phyloP scores from a whole-genome alignment of 768 basidiomycete genomes.

The Porpolomopsis calyptriformis region DNA sequence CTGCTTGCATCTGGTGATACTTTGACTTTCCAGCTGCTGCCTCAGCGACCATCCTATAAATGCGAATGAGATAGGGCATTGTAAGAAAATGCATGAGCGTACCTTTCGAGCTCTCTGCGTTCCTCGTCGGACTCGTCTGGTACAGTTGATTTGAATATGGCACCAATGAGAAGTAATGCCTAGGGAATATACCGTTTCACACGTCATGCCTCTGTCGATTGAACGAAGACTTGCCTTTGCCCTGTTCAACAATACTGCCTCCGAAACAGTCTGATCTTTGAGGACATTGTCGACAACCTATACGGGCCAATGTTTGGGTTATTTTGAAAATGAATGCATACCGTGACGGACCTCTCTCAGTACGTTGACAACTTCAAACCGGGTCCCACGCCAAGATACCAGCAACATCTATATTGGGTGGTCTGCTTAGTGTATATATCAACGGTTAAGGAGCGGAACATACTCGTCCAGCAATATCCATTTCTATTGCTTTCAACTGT shows the following conservation, averaged over 20 bases:
- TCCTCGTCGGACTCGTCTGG: slow-evolving; percentile 93
- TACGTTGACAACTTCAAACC: slow-evolving; percentile 89
- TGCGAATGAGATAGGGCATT: slow-evolving; percentile 6
- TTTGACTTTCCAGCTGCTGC: slow-evolving; percentile 67
- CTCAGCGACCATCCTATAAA: slow-evolving; percentile 73
- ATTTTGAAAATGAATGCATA: slow-evolving; percentile 3
- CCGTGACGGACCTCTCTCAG: slow-evolving; percentile 45
- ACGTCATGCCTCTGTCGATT: not conserved
- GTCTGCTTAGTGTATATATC: not conserved
- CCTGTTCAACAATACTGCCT: slow-evolving; percentile 62
- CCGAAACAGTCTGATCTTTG: slow-evolving; percentile 65
- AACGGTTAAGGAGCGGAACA: slow-evolving; percentile 4
- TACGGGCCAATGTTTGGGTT: slow-evolving; percentile 6
- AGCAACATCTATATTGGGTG: slow-evolving; percentile 59
- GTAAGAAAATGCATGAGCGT: slow-evolving; percentile 14
- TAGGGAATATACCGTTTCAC: slow-evolving; percentile 18
- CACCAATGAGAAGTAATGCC: slow-evolving; percentile 83
- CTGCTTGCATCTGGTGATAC: slow-evolving; percentile 21
- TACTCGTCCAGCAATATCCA: slow-evolving; percentile 89
- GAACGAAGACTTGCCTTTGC: slow-evolving; percentile 53
- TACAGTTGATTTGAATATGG: slow-evolving; percentile 73
- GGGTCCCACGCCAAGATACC: slow-evolving; percentile 95
- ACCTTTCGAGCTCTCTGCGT: slow-evolving; percentile 89
- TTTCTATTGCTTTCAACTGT: slow-evolving; percentile 74
- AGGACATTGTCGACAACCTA: slow-evolving; percentile 78